phyloP scores from a whole-genome alignment of 2,329 filamentous ascomycete species.

The Davidsoniella eucalypti region DNA sequence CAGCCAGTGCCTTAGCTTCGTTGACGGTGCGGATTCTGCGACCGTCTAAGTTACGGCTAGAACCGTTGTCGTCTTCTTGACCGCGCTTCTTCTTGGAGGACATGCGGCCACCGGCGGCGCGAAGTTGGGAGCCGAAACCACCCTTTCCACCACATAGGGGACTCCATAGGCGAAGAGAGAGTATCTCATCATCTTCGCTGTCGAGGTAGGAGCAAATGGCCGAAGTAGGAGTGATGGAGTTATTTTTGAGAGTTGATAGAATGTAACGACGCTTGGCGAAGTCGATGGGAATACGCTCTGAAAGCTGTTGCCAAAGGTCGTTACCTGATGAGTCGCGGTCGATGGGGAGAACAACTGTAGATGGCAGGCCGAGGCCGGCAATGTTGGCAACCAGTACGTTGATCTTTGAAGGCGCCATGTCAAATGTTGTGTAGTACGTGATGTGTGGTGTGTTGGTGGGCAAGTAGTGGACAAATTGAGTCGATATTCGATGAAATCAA shows the following conservation, averaged over 20 bases:
- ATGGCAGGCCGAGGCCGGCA: conserved; percentile 62
- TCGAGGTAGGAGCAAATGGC: conserved; percentile 47
- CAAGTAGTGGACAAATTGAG: too few relatives aligned
- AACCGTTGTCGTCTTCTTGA: conserved; percentile 69
- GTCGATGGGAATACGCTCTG: conserved; percentile 39
- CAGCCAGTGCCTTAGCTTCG: conserved; percentile 86
- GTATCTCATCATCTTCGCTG: conserved; percentile 43
- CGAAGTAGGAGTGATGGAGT: conserved; percentile 42
- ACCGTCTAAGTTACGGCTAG: conserved; percentile 84
- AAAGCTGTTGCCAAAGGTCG: conserved; percentile 47
- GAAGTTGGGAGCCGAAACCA: conserved; percentile 91
- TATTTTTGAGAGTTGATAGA: conserved; percentile 69
- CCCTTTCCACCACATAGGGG: conserved; percentile 87
- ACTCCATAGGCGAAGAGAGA: conserved; percentile 65
- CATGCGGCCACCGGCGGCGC: conserved; percentile 95
- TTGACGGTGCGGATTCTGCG: conserved; percentile 79
- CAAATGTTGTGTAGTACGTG: not conserved
- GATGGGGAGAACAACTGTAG: conserved; percentile 67
- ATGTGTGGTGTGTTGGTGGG: too few relatives aligned
- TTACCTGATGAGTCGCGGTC: conserved; percentile 46
- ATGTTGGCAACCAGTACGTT: conserved; percentile 81
- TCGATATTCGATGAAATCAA: too few relatives aligned
- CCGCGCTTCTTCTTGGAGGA: conserved; percentile 81
- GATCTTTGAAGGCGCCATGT: conserved; percentile 42
- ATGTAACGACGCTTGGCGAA: conserved; percentile 42